Base-by-base conservation (phyloP, 108 stramenopile species). In the Cyclotella choctawhatcheeana region DNA sequence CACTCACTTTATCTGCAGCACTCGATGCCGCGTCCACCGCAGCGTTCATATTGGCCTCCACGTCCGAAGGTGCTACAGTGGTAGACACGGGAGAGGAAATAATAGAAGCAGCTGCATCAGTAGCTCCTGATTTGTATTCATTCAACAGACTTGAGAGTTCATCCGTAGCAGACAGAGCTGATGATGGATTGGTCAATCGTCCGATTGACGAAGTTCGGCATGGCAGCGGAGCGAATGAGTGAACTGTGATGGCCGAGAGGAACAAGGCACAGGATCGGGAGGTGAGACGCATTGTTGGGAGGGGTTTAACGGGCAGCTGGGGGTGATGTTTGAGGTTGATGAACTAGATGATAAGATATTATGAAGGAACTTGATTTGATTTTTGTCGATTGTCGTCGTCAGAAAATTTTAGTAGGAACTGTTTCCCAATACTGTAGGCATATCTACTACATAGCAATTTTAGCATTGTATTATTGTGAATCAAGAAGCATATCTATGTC, bases 61-160 rank as follows among this genome's bases (percentile, higher is more conserved):
- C 45, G 40, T 58, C 64, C 17, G 64, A 7, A 10, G 50, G 27
- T 25, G 58, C 32, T 2, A 30, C 22, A 1, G 50, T 35, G 0
- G 35, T 10, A 37, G 40, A 25, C 29, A 27, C 35, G 18, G 73
- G 21, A 24, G 60, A 30, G 16, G 52, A 52, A 54, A 45, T 40
- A 29, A 59, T 22, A 7, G 65, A n/a, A 48, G 59, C 32, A 18
- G 59, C 45, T 22, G 48, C 18, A 12, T 21, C 32, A 2, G 71
- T 29, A 32, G 51, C 27, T 45, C 22, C 33, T 0, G 71, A 72
- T 33, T 62, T 64, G 66, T 78, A 78, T 60, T 78, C 77, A 21
- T 33, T 53, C 55, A 78, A 45, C 26, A 78, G 43, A 32, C 70
- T 31, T 27, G 70, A 31, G 29, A 78, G 77, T 8, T 78, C 77